A percentile compares a stretch with the other conserved stretches of the same genome.
Evolutionary conservation across 2,329 filamentous ascomycete species (phyloP).

Genomic region (Colletotrichum orbiculare): DNA sequence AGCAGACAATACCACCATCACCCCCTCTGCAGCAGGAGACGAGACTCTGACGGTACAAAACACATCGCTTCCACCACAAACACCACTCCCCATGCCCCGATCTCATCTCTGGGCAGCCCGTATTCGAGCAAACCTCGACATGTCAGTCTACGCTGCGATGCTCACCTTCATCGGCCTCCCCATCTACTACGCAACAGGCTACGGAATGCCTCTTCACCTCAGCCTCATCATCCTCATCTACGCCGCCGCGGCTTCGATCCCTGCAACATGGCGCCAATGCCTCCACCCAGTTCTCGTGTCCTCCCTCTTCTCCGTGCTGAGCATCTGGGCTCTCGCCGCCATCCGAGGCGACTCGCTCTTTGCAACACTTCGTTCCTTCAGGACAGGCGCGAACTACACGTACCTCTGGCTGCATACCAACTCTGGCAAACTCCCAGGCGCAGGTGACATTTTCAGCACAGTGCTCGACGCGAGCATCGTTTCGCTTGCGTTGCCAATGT

Average conservation of each 20-base stretch:
- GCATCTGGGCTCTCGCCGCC: constrained; percentile 64
- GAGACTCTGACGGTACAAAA: neutral
- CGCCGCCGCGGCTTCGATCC: constrained; percentile 60
- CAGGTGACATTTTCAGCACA: constrained; percentile 66
- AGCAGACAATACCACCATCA: constrained; percentile 14
- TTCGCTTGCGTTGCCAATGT: constrained; percentile 70
- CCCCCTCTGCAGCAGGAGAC: neutral
- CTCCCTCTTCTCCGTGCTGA: constrained; percentile 62
- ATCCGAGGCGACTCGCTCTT: constrained; percentile 53
- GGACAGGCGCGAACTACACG: constrained; percentile 64
- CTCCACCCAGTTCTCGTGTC: constrained; percentile 69
- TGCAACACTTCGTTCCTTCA: constrained; percentile 58
- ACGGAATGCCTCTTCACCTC: constrained; percentile 61
- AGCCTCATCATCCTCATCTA: constrained; percentile 63
- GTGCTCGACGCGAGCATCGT: constrained; percentile 69
- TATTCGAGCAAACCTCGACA: constrained; percentile 58
- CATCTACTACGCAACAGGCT: constrained; percentile 63
- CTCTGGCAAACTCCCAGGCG: constrained; percentile 55
- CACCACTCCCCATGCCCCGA: constrained; percentile 55
- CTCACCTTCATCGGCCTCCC: constrained; percentile 65
- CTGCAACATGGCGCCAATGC: constrained; percentile 60
- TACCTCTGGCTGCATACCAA: constrained; percentile 57
- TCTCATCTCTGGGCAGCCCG: constrained; percentile 61
- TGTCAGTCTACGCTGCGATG: constrained; percentile 54
- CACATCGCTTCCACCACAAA: constrained; percentile 48